phyloP scores from a whole-genome alignment of 2,329 filamentous ascomycete genomes.

The Microdochium trichocladiopsis region DNA sequence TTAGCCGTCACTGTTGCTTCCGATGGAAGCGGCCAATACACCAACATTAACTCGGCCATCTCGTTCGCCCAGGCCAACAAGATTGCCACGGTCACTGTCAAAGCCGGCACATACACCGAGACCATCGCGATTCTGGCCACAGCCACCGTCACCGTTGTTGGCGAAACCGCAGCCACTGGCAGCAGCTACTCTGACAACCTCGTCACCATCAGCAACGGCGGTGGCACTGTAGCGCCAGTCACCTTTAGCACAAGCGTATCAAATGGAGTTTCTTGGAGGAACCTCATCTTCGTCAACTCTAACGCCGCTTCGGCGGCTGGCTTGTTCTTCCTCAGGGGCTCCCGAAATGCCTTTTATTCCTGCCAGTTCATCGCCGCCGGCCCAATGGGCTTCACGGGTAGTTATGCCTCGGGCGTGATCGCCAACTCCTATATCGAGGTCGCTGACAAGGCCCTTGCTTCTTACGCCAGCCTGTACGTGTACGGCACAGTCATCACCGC shows the following conservation, averaged over 20 bases:
- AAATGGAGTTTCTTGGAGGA: slow-evolving; percentile 25
- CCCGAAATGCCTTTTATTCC: slow-evolving; percentile 33
- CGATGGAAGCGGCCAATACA: slow-evolving; percentile 35
- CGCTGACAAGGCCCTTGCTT: slow-evolving; percentile 31
- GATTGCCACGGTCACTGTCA: slow-evolving; percentile 33
- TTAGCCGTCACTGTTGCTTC: slow-evolving; percentile 31
- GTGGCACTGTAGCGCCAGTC: slow-evolving; percentile 14
- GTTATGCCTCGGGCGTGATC: slow-evolving; percentile 26
- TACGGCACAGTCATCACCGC: slow-evolving; percentile 34
- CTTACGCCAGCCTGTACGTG: slow-evolving; percentile 30
- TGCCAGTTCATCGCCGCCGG: slow-evolving; percentile 33
- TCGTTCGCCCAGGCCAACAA: slow-evolving; percentile 30
- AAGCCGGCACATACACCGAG: slow-evolving; percentile 36
- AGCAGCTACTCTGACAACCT: slow-evolving; percentile 26
- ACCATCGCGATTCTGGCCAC: slow-evolving; percentile 29
- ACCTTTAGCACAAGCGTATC: slow-evolving; percentile 19
- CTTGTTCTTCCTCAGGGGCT: slow-evolving; percentile 24
- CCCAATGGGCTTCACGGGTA: slow-evolving; percentile 14
- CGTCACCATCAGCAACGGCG: slow-evolving; percentile 22
- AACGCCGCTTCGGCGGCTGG: slow-evolving; percentile 14
- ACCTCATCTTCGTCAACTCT: slow-evolving; percentile 30
- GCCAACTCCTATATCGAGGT: slow-evolving; percentile 37
- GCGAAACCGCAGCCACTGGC: slow-evolving; percentile 16
- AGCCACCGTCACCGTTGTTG: slow-evolving; percentile 32
- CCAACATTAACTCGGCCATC: slow-evolving; percentile 34